phyloP scores from a whole-genome alignment of 768 basidiomycete genomes.

The Sarcomyxa edulis region DNA sequence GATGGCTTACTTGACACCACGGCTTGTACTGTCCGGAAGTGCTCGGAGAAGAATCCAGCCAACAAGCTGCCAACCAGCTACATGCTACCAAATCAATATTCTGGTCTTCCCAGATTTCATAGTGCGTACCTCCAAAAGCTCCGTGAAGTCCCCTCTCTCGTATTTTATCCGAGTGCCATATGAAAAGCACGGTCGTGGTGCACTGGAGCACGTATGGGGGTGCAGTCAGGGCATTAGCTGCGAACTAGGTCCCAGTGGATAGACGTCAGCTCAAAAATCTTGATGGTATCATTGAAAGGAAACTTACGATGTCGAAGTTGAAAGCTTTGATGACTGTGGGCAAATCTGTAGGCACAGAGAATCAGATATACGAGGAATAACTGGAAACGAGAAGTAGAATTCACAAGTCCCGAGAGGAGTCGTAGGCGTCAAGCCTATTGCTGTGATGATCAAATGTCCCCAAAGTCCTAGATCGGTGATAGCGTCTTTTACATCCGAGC shows the following conservation, averaged over 20 bases:
- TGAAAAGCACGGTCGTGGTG: constrained; percentile 24
- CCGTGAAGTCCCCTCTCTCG: constrained; percentile 30
- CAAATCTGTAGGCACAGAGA: constrained; percentile 20
- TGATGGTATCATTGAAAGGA: not conserved
- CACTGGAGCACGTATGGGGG: constrained; percentile 31
- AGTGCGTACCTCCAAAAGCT: constrained; percentile 25
- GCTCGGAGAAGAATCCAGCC: constrained; percentile 32
- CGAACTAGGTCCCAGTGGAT: constrained; percentile 10
- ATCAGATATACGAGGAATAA: not conserved
- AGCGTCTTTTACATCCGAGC: constrained; percentile 30
- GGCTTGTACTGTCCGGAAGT: constrained; percentile 19
- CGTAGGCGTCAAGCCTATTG: constrained; percentile 29
- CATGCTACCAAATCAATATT: not conserved
- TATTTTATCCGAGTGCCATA: constrained; percentile 26
- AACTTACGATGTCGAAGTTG: constrained; percentile 22
- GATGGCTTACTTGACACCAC: constrained; percentile 22
- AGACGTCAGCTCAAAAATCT: no score
- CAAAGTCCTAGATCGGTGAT: constrained; percentile 28
- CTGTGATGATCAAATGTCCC: constrained; percentile 30
- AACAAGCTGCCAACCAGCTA: constrained; percentile 30
- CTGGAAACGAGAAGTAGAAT: constrained; percentile 2
- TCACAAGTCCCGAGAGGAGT: constrained; percentile 31
- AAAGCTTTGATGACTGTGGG: constrained; percentile 34
- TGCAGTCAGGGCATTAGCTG: constrained; percentile 31
- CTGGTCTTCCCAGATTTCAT: not conserved